Conservation (phyloP, 2,329 filamentous ascomycete species). For the Ophiostoma sp. region DNA sequence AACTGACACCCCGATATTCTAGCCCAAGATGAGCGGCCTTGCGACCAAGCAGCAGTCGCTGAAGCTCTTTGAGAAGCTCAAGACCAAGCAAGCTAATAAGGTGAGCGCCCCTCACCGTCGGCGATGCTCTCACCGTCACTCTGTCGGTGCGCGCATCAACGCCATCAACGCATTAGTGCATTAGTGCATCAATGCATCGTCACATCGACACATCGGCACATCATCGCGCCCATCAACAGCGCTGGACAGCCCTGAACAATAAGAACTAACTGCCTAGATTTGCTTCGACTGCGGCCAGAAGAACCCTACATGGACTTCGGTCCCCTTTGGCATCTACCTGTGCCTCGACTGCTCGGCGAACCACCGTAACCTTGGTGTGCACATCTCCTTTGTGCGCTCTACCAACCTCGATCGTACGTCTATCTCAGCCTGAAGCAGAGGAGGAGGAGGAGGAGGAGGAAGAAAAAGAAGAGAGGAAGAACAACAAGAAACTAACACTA, state of each 20-base stretch:
- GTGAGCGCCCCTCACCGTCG: slow-evolving; percentile 40
- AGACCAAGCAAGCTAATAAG: slow-evolving; percentile 91
- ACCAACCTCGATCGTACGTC: slow-evolving; percentile 89
- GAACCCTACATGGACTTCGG: slow-evolving; percentile 97
- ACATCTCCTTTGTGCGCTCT: slow-evolving; percentile 98
- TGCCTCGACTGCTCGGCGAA: slow-evolving; percentile 97
- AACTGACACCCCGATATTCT: neutral
- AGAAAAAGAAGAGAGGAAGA: neutral
- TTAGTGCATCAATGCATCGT: neutral
- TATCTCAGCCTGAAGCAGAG: too few relatives aligned
- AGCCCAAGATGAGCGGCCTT: slow-evolving; percentile 55
- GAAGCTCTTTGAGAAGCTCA: slow-evolving; percentile 96
- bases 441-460: neutral
- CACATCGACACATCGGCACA: neutral
- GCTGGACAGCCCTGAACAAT: neutral
- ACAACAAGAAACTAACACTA: slow-evolving; percentile 6
- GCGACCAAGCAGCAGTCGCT: slow-evolving; percentile 93
- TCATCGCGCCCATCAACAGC: neutral
- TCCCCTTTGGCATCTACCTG: slow-evolving; percentile 91
- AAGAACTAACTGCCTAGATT: slow-evolving; percentile 50
- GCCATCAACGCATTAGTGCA: too few relatives aligned
- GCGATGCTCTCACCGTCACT: neutral
- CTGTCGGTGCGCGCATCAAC: neutral
- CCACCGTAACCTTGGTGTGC: slow-evolving; percentile 94
- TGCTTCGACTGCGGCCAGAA: slow-evolving; percentile 98